Evolutionary conservation across 139 green algal genomes (phyloP).

Genomic region (Bryopsis sp.): DNA sequence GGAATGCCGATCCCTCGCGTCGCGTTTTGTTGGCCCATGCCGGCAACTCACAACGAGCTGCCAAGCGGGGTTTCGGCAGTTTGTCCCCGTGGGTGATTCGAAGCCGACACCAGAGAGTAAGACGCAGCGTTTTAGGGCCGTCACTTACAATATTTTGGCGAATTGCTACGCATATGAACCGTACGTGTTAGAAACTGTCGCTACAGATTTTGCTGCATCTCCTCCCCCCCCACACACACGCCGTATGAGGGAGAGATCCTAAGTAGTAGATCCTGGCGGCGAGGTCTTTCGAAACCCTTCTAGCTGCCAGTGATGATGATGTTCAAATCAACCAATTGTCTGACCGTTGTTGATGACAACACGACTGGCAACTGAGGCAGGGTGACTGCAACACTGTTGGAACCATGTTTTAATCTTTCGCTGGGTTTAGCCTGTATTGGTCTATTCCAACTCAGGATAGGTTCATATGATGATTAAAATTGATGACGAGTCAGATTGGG

Average conservation of each 20-base stretch:
- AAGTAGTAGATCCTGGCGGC: no score
- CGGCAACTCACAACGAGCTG: neutral
- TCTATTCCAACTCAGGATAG: no score
- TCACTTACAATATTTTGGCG: slow-evolving; percentile 47
- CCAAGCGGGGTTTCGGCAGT: neutral
- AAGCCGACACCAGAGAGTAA: neutral
- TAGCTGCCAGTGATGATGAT: neutral
- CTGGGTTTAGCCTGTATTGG: no score
- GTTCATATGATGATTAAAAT: no score
- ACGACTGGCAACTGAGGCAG: neutral
- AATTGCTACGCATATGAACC: slow-evolving; percentile 27
- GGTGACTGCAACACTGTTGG: no score
- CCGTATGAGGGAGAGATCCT: no score
- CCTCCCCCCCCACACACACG: neutral
- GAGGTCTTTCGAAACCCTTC: no score
- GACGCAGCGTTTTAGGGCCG: slow-evolving; percentile 6
- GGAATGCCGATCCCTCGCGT: neutral
- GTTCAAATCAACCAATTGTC: slow-evolving; percentile 8
- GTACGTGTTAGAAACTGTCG: neutral
- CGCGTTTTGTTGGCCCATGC: neutral
- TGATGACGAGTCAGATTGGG: no score
- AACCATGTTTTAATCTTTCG: no score
- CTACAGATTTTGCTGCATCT: neutral
- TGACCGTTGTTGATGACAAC: neutral
- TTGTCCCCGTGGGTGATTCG: neutral